Percentiles rank a stretch among this genome's conserved stretches.
phyloP scores from a whole-genome alignment of 257 asterid genomes.

The Solanum habrochaites region DNA sequence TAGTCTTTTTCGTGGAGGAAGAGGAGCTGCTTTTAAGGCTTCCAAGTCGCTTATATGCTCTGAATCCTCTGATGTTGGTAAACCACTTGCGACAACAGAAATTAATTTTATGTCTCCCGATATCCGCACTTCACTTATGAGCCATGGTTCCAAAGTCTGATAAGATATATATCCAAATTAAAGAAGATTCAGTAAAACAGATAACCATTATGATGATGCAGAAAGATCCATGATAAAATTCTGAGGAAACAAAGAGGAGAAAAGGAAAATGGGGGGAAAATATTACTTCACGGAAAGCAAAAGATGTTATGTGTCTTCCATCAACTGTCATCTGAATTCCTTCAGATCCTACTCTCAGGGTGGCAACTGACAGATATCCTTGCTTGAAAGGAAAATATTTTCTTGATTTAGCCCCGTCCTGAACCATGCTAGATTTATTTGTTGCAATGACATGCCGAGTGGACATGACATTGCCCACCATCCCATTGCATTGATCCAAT shows the following conservation, averaged over 20 bases:
- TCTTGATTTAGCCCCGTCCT: slow-evolving; percentile 48
- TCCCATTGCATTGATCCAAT: slow-evolving; percentile 70
- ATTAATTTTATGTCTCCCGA: slow-evolving; percentile 73
- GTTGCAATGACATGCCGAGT: slow-evolving; percentile 32
- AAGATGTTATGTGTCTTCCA: slow-evolving; percentile 90
- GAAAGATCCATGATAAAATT: neutral
- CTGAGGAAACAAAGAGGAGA: neutral
- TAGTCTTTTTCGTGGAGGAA: slow-evolving; percentile 40
- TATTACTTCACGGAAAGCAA: slow-evolving; percentile 88
- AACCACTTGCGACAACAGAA: slow-evolving; percentile 85
- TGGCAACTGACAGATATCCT: slow-evolving; percentile 75
- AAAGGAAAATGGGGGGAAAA: slow-evolving; percentile 2
- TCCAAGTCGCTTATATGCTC: slow-evolving; percentile 73
- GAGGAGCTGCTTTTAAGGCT: slow-evolving; percentile 57
- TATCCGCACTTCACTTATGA: slow-evolving; percentile 75
- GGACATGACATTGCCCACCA: slow-evolving; percentile 52
- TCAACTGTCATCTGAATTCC: slow-evolving; percentile 98
- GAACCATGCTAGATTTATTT: slow-evolving; percentile 25
- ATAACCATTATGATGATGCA: slow-evolving; percentile 2
- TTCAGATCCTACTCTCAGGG: slow-evolving; percentile 85
- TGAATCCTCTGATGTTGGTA: slow-evolving; percentile 87
- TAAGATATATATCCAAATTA: slow-evolving; percentile 5
- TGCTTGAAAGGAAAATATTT: slow-evolving; percentile 85
- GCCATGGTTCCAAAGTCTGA: slow-evolving; percentile 97
- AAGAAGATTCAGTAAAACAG: neutral